These are phyloP conservation scores for Fragaria nilgerrensis DNA, from an alignment of 306 rosid genomes.

Conservation along the genomic window DNA sequence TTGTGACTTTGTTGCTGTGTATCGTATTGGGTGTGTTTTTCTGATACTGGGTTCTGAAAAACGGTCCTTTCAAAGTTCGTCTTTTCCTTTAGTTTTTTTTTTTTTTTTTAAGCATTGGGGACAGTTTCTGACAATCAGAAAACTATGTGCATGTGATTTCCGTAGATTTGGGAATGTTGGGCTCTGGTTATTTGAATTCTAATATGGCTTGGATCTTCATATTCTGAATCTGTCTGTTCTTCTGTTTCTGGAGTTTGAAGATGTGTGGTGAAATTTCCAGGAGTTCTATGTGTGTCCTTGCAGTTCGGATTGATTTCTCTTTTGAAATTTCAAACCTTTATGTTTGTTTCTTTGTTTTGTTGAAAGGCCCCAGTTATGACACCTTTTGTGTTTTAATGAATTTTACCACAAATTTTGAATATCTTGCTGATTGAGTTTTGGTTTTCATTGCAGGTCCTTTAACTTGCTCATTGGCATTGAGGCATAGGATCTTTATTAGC, in stretches of 20 bases:
- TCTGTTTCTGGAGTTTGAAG: constrained; percentile 24
- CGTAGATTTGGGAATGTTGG: constrained; percentile 7
- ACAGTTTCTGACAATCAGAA: constrained; percentile 26
- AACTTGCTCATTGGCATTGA: constrained; percentile 37
- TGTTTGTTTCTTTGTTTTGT: constrained; percentile 14
- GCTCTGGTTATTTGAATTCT: not conserved
- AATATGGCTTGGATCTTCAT: constrained; percentile 37
- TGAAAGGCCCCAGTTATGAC: constrained; percentile 18
- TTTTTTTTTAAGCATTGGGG: constrained; percentile 8
- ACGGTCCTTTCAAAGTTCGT: constrained; percentile 19
- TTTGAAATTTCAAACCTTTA: constrained; percentile 23
- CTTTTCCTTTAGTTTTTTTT: constrained; percentile 5
- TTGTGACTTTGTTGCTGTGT: constrained; percentile 4
- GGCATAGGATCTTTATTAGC: constrained; percentile 21
- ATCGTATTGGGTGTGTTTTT: constrained; percentile 5
- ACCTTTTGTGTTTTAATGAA: constrained; percentile 23
- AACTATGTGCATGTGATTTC: constrained; percentile 3
- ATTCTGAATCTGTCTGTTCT: constrained; percentile 14
- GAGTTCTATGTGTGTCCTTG: constrained; percentile 7
- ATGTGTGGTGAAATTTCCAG: constrained; percentile 7
- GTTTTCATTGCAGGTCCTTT: constrained; percentile 39
- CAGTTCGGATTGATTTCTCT: constrained; percentile 6
- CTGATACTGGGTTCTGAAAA: constrained; percentile 15
- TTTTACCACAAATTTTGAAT: constrained; percentile 18
- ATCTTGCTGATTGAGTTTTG: constrained; percentile 30